These are phyloP conservation scores for Talaromyces sp. DNA, from an alignment of 2,329 filamentous ascomycete genomes.

Conservation along the genomic window DNA sequence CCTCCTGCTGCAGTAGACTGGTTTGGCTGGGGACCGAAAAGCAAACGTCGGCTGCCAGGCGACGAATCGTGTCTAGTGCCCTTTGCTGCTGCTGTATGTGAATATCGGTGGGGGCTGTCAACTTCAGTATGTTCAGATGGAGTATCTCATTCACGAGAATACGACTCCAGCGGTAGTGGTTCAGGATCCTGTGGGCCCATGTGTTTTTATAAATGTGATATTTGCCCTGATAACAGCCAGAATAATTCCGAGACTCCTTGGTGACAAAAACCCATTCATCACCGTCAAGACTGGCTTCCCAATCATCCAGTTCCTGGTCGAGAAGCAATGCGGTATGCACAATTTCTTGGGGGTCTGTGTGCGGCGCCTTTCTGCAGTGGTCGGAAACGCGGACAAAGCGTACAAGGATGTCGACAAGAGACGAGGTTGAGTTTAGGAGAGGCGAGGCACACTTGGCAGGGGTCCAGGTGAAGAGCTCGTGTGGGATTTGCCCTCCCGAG, in stretches of 20 bases:
- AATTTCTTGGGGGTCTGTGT: background rate
- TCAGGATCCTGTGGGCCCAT: conserved; percentile 17
- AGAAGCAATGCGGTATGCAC: conserved; percentile 6
- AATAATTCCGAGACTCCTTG: conserved; percentile 10
- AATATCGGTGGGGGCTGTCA: background rate
- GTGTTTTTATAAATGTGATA: conserved; percentile 17
- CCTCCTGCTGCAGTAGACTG: conserved; percentile 3
- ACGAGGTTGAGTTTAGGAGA: conserved; percentile 17
- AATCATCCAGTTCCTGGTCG: conserved; percentile 16
- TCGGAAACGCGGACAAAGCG: conserved; percentile 2
- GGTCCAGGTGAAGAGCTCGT: background rate
- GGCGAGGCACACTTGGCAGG: background rate
- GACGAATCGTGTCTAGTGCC: conserved; percentile 13
- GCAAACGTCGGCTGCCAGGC: conserved; percentile 18
- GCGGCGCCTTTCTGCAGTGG: background rate
- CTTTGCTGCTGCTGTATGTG: conserved; percentile 14
- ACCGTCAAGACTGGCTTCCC: conserved; percentile 11
- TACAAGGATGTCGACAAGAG: conserved; percentile 3
- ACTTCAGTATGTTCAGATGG: conserved; percentile 7
- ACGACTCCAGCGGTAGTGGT: conserved; percentile 19
- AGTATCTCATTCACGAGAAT: conserved; percentile 19
- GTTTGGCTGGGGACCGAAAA: conserved; percentile 16
- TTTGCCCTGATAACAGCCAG: conserved; percentile 15
- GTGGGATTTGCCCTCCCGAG: background rate
- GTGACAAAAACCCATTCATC: conserved; percentile 12